Conservation (phyloP, 2,329 filamentous ascomycete species). For the Pseudogymnoascus sp. region DNA sequence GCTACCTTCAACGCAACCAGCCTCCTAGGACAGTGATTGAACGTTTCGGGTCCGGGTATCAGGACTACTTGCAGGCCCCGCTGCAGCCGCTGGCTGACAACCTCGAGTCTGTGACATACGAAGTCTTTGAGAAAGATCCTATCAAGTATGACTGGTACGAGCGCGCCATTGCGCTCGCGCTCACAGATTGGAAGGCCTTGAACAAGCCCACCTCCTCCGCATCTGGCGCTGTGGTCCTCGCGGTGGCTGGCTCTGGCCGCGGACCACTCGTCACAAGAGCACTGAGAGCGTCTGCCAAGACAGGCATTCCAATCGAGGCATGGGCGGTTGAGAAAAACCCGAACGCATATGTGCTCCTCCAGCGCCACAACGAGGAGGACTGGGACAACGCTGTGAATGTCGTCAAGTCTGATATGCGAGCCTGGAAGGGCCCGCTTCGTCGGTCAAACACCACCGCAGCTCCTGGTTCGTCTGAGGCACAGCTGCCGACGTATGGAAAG, state of each 20-base stretch:
- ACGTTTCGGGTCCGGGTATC: constrained; percentile 65
- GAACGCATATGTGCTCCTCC: constrained; percentile 88
- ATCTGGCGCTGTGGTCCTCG: constrained; percentile 67
- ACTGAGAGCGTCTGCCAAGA: constrained; percentile 66
- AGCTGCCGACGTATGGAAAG: constrained; percentile 45
- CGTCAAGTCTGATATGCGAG: constrained; percentile 94
- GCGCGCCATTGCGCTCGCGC: constrained; percentile 67
- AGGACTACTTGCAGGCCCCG: constrained; percentile 93
- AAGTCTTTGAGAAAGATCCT: constrained; percentile 96
- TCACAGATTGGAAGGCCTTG: constrained; percentile 68
- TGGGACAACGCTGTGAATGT: constrained; percentile 78
- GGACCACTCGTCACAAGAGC: constrained; percentile 86
- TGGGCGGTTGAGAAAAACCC: constrained; percentile 98
- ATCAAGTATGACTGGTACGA: constrained; percentile 98
- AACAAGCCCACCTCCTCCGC: constrained; percentile 66
- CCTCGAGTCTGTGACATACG: constrained; percentile 92
- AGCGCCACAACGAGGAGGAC: constrained; percentile 72
- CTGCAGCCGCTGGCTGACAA: constrained; percentile 94
- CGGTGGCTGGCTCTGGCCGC: constrained; percentile 86
- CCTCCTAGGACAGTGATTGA: constrained; percentile 55
- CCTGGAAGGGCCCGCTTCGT: constrained; percentile 75
- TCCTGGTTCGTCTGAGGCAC: constrained; percentile 29
- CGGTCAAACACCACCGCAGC: constrained; percentile 29
- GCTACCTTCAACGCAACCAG: constrained; percentile 76
- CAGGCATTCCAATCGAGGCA: constrained; percentile 70